These are phyloP conservation scores for Fusarium pseudograminearum DNA, from an alignment of 2,329 filamentous ascomycete genomes.

Conservation along the genomic window DNA sequence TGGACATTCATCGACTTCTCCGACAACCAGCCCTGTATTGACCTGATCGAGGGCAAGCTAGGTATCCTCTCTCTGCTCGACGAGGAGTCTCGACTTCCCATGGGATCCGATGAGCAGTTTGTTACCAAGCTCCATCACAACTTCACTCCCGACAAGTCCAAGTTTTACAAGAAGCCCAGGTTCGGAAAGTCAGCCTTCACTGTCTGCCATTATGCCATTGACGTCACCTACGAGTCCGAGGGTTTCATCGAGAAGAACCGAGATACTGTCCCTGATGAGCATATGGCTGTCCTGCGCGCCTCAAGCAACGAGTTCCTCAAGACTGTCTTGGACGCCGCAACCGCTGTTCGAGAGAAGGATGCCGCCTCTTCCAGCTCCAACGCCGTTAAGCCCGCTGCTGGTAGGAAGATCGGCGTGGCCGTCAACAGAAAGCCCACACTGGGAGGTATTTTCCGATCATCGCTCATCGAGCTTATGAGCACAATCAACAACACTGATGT, in stretches of 20 bases:
- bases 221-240: slow-evolving; percentile 98
- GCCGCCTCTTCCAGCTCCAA: slow-evolving; percentile 70
- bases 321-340: slow-evolving; percentile 86
- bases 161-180: slow-evolving; percentile 98
- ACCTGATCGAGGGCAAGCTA: slow-evolving; percentile 96
- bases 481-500: slow-evolving; percentile 99
- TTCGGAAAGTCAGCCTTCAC: slow-evolving; percentile 98
- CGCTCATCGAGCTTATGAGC: slow-evolving; percentile 95
- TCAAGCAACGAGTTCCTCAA: slow-evolving; percentile 88
- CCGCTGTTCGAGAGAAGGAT: slow-evolving; percentile 91
- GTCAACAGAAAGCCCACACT: slow-evolving; percentile 97
- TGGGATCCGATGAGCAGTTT: slow-evolving; percentile 97
- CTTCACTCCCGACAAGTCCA: slow-evolving; percentile 89
- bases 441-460: slow-evolving; percentile 98
- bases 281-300: slow-evolving; percentile 89
- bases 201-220: slow-evolving; percentile 97
- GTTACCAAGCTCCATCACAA: slow-evolving; percentile 97
- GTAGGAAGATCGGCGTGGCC: slow-evolving; percentile 89
- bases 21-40: slow-evolving; percentile 98
- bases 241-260: slow-evolving; percentile 99
- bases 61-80: slow-evolving; percentile 92
- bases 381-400: slow-evolving; percentile 83
- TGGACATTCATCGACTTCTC: slow-evolving; percentile 99
- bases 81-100: slow-evolving; percentile 94
- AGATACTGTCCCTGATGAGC: slow-evolving; percentile 97